Evolutionary conservation across 83 land plant genomes (phyloP).

Genomic region (Diphasiastrum complanatum): DNA sequence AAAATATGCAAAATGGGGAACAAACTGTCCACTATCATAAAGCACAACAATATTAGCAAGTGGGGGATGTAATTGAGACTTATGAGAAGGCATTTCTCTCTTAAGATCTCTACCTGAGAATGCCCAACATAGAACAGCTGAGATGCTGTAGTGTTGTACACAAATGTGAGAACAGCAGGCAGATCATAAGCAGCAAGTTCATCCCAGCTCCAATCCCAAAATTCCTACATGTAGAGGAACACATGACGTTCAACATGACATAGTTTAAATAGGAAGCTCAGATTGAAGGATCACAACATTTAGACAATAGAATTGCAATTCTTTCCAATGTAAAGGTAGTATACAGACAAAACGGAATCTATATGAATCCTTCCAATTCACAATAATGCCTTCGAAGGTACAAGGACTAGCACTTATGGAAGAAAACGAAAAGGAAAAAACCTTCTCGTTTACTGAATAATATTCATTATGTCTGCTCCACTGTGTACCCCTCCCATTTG

Average conservation of each 20-base stretch:
- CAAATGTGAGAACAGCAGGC: constrained; percentile 51
- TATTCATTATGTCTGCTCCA: constrained; percentile 68
- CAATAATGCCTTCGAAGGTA: neutral
- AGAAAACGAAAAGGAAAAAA: constrained; percentile 6
- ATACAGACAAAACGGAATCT: no score
- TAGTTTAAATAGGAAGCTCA: neutral
- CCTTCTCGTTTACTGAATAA: constrained; percentile 42
- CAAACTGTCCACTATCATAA: no score
- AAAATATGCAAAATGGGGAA: no score
- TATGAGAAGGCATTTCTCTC: no score
- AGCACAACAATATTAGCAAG: no score
- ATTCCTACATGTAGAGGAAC: constrained; percentile 34
- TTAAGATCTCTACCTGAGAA: constrained; percentile 46
- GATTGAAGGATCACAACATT: neutral
- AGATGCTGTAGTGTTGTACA: constrained; percentile 45
- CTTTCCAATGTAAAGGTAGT: neutral
- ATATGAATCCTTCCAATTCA: no score
- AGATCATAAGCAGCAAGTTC: constrained; percentile 70
- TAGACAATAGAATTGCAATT: neutral
- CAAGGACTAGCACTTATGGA: neutral
- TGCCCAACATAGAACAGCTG: constrained; percentile 65
- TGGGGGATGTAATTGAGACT: no score
- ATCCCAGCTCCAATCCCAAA: constrained; percentile 94
- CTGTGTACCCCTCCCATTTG: constrained; percentile 77
- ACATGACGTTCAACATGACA: neutral